Evolutionary conservation across 345 rosid species (phyloP).

Genomic region (Hibiscus mutabilis): DNA sequence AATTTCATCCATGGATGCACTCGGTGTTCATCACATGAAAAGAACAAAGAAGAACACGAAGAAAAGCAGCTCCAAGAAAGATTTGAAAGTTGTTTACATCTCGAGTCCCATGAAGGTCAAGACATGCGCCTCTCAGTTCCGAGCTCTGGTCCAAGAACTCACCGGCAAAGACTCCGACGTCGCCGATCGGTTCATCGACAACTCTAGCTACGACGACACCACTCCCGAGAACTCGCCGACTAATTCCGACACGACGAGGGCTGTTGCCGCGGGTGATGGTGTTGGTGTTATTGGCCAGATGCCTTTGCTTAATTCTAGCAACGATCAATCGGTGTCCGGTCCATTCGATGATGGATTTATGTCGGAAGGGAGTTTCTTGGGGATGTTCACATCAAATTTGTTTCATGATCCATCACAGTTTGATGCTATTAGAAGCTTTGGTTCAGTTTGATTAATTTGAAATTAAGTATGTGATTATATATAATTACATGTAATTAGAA

Average conservation of each 20-base stretch:
- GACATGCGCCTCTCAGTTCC: constrained; percentile 62
- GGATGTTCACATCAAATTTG: constrained; percentile 26
- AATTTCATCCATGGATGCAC: constrained; percentile 20
- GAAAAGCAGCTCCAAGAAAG: constrained; percentile 20
- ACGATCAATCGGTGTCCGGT: constrained; percentile 9
- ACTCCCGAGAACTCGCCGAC: constrained; percentile 2
- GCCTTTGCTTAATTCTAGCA: neutral
- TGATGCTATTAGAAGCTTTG: constrained; percentile 18
- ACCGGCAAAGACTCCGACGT: constrained; percentile 80
- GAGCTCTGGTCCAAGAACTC: constrained; percentile 81
- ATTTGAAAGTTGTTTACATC: constrained; percentile 70
- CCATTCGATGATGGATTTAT: constrained; percentile 14
- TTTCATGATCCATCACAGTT: constrained; percentile 23
- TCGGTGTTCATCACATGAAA: constrained; percentile 21
- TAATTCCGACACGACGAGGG: constrained; percentile 12
- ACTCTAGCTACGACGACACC: neutral
- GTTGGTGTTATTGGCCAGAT: constrained; percentile 1
- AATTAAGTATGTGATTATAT: neutral
- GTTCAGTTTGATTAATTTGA: neutral
- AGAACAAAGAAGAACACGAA: constrained; percentile 2
- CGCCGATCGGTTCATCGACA: constrained; percentile 25
- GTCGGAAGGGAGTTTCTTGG: constrained; percentile 28
- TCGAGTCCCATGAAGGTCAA: constrained; percentile 74
- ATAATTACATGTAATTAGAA: too few species aligned
- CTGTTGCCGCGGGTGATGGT: constrained; percentile 7